Evolutionary conservation across 2,329 filamentous ascomycete genomes (phyloP).

Genomic region (Cadophora malorum): DNA sequence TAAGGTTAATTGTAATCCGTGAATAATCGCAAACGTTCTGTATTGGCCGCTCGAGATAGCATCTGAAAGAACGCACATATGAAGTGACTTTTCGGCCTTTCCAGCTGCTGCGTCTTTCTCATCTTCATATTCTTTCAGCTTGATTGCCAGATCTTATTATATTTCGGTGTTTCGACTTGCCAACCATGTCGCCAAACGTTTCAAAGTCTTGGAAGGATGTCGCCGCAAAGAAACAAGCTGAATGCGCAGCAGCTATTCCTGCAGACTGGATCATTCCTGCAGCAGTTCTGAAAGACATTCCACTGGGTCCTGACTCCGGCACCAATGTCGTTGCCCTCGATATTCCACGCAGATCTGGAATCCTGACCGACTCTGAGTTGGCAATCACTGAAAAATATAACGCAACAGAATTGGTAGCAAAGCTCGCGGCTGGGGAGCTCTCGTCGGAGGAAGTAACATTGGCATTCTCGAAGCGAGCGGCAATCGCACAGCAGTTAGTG

Average conservation of each 20-base stretch:
- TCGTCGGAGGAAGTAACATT: slow-evolving; percentile 54
- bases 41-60: background rate
- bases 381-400: slow-evolving; percentile 28
- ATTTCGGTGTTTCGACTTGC: background rate
- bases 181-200: background rate
- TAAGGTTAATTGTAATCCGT: background rate
- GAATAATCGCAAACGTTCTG: background rate
- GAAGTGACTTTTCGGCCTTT: background rate
- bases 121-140: background rate
- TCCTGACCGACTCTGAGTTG: slow-evolving; percentile 19
- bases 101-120: background rate
- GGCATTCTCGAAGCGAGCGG: slow-evolving; percentile 53
- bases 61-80: background rate
- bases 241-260: slow-evolving; percentile 4
- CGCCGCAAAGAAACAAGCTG: slow-evolving; percentile 3
- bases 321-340: slow-evolving; percentile 7
- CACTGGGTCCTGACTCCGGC: slow-evolving; percentile 1
- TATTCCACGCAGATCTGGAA: slow-evolving; percentile 2
- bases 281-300: slow-evolving; percentile 2
- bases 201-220: slow-evolving; percentile 5
- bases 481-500: slow-evolving; percentile 57
- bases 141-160: too few species aligned
- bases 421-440: slow-evolving; percentile 27
- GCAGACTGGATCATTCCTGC: slow-evolving; percentile 8
- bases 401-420: slow-evolving; percentile 23